Evolutionary conservation across 345 rosid genomes (phyloP), one percentile per base, ranked within the genome.

Genomic region (Eucalyptus curtisii): DNA sequence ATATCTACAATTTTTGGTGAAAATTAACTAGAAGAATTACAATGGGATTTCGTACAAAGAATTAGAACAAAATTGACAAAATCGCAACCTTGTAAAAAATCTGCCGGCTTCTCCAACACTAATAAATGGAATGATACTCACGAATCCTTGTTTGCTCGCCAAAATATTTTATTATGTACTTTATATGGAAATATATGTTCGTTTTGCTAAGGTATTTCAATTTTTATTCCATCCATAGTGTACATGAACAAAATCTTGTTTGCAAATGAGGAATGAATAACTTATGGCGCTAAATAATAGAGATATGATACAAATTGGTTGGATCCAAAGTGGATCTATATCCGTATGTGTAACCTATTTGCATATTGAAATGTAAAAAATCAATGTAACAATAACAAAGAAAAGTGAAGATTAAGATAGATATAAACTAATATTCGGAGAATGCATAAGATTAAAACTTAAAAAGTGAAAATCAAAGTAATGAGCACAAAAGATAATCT

Each of bases 11-110:
- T 7, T 64, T 64, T 31, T 30, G 0, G 68, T 1, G 0, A 64
- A 64, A 64, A n/a, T 64, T 30, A 5, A 64, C 37, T 31, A 13
- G 37, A 30, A 27, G 1, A 15, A n/a, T 7, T 30, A 30, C 3
- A 64, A 0, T 64, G 71, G 2, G 15, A 30, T n/a, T 4, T 64
- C 19, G 7, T 27, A 14, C 0, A 14, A 64, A 64, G 31, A 64
- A 30, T 14, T 30, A 30, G 15, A 27, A 14, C 5, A 64, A 64
- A 64, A 64, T n/a, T 14, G 17, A 59, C 31, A 59, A 59, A 59
- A 27, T 12, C 1, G 2, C 31, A 59, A 27, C 68, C 68, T 27
- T 13, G 31, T 27, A 27, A 59, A 59, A 59, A 27, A 12, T 30
- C 31, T 6, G 31, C 15, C 8, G 8, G 33, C 68, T 59, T 59